These are phyloP conservation scores for Penicillium chermesinum DNA, from an alignment of 495 filamentous ascomycete genomes.

Conservation along the genomic window DNA sequence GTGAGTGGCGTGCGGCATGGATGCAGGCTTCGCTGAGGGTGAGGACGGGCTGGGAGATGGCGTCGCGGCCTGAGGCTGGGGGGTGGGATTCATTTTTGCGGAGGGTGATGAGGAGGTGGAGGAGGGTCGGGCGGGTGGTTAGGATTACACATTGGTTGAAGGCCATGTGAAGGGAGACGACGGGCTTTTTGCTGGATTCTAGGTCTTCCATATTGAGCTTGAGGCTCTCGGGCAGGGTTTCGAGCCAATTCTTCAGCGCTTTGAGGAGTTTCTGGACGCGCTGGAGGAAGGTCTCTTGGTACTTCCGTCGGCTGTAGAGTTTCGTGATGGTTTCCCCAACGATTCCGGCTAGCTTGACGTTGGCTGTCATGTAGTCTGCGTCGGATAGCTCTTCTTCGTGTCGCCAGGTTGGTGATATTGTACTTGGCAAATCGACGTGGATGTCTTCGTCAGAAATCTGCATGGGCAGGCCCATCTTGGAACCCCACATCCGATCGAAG, in stretches of 20 bases:
- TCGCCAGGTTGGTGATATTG: conserved; percentile 26
- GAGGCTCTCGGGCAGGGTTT: conserved; percentile 38
- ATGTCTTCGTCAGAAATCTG: conserved; percentile 46
- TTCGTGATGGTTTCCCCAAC: conserved; percentile 40
- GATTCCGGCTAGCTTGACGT: conserved; percentile 39
- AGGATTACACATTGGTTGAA: conserved; percentile 44
- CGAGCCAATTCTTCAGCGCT: conserved; percentile 42
- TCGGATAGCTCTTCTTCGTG: conserved; percentile 42
- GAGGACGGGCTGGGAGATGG: conserved; percentile 36
- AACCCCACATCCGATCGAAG: conserved; percentile 46
- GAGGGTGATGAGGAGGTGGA: conserved; percentile 38
- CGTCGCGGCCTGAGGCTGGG: conserved; percentile 5
- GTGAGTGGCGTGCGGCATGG: conserved; percentile 40
- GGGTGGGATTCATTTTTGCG: conserved; percentile 14
- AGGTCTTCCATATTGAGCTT: conserved; percentile 35
- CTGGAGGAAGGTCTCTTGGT: conserved; percentile 40
- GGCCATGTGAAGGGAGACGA: conserved; percentile 38
- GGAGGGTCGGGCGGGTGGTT: conserved; percentile 37
- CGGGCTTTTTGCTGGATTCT: conserved; percentile 34
- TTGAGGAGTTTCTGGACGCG: conserved; percentile 42
- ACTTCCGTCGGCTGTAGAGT: conserved; percentile 40
- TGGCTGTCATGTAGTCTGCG: conserved; percentile 36
- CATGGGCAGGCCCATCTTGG: conserved; percentile 42
- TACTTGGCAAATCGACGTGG: conserved; percentile 41
- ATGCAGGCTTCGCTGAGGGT: conserved; percentile 44